Evolutionary conservation across 2,329 filamentous ascomycete species (phyloP), one percentile per base, ranked within the genome.

Genomic region (Nectriaceae sp.): DNA sequence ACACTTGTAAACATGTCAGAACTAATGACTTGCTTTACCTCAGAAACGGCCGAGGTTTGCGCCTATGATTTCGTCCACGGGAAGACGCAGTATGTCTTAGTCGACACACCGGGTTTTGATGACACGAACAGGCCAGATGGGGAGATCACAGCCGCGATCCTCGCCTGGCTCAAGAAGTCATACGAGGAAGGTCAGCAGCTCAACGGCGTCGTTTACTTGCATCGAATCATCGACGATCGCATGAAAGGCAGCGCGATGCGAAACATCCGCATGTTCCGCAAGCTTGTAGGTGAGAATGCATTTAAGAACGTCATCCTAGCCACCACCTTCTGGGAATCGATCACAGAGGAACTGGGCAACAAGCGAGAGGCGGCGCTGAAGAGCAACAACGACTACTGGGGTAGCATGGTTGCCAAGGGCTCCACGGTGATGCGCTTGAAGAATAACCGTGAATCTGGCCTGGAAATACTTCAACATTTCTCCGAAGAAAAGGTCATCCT

Each of bases 61-160:
- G n/a, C n/a, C n/a, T n/a, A n/a, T n/a, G n/a, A n/a, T n/a, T n/a
- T n/a, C n/a, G n/a, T n/a, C n/a, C n/a, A n/a, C n/a, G n/a, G n/a
- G n/a, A n/a, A n/a, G n/a, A n/a, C n/a, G n/a, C n/a, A n/a, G n/a
- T n/a, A n/a, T n/a, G n/a, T 29, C 24, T 36, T 6, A n/a, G n/a
- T 54, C 3, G 53, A 56, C 37, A 56, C 53, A 1, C 53, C 52
- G 0, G 53, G 48, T 2, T 56, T 54, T 18, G 46, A 56, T n/a
- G 53, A 54, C 15, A 56, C 53, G 1, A 38, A 42, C 6, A 18
- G 49, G n/a, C 40, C 38, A 4, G 41, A 51, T 20, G 38, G 21
- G 1, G 51, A 52, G 1, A 29, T 54, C 20, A 38, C 54, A 3
- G 11, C 37, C 2, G 42, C 44, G 16, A 49, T 49, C 31, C 37